Evolutionary conservation across 2,329 filamentous ascomycete species (phyloP).

Genomic region (Sporothrix schenckii): DNA sequence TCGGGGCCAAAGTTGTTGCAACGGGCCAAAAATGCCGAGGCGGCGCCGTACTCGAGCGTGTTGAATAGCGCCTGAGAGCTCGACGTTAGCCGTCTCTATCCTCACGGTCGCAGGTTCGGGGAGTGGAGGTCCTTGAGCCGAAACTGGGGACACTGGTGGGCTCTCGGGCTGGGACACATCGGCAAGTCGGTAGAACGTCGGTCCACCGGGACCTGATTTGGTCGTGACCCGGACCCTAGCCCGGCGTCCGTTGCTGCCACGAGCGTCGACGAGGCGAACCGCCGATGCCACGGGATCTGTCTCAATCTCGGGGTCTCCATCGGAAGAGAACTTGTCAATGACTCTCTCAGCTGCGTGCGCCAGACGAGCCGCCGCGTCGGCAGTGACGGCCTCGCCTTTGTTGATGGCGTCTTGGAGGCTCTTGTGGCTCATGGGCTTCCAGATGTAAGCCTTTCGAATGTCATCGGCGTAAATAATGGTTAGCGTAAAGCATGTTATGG

Average conservation of each 20-base stretch:
- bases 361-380: background rate
- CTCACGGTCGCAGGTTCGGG: background rate
- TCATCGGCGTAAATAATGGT: constrained; percentile 54
- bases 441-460: constrained; percentile 51
- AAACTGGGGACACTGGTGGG: background rate
- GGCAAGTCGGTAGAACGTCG: constrained; percentile 23
- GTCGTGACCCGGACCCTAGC: constrained; percentile 15
- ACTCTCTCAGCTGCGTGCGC: constrained; percentile 9
- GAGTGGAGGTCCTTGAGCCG: background rate
- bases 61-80: background rate
- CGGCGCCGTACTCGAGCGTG: background rate
- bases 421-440: constrained; percentile 38
- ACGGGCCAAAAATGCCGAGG: background rate
- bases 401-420: constrained; percentile 34
- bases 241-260: background rate
- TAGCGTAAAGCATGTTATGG: constrained; percentile 47
- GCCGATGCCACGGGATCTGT: background rate
- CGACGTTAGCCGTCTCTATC: background rate
- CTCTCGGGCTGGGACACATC: background rate
- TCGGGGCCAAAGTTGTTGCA: background rate
- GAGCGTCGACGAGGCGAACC: background rate
- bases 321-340: constrained; percentile 2
- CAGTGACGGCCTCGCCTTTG: constrained; percentile 13
- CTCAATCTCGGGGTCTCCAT: constrained; percentile 27
- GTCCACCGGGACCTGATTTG: background rate